These are phyloP conservation scores for Jacaranda copaia DNA, from an alignment of 257 asterid genomes.

Conservation along the genomic window DNA sequence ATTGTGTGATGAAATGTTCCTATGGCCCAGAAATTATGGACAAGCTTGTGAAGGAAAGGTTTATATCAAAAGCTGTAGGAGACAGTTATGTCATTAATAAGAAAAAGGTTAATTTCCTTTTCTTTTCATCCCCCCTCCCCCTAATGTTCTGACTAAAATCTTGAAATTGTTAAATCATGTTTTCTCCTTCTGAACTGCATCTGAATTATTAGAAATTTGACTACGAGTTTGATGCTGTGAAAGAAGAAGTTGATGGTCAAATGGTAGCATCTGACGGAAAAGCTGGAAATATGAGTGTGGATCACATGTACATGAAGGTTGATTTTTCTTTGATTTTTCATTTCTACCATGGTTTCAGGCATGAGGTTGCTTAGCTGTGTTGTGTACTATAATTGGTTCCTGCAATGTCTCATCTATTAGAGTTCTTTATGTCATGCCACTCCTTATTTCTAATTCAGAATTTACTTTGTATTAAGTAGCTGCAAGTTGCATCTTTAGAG, in stretches of 20 bases:
- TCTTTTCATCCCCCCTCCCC: not conserved
- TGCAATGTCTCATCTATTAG: constrained; percentile 2
- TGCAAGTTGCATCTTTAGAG: constrained; percentile 1
- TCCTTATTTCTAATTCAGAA: constrained; percentile 11
- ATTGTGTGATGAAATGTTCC: constrained; percentile 35
- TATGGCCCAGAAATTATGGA: constrained; percentile 70
- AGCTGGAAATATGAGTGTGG: constrained; percentile 42
- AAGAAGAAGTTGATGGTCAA: constrained; percentile 68
- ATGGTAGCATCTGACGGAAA: constrained; percentile 40
- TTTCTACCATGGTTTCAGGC: constrained; percentile 10
- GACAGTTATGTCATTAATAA: constrained; percentile 64
- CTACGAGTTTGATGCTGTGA: constrained; percentile 81
- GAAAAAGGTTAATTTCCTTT: constrained; percentile 56
- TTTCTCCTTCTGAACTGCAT: constrained; percentile 34
- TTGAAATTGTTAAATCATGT: constrained; percentile 26
- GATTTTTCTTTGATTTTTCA: constrained; percentile 21
- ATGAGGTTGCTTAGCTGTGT: constrained; percentile 10
- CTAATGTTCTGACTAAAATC: constrained; percentile 3
- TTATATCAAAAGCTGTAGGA: constrained; percentile 62
- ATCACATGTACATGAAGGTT: constrained; percentile 88
- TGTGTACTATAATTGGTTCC: not conserved
- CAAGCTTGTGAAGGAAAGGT: constrained; percentile 68
- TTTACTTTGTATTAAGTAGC: not conserved
- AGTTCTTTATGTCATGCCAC: not conserved
- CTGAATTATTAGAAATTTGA: constrained; percentile 51